phyloP scores from a whole-genome alignment of 78 protist genomes.

The Corallochytrium limacisporum region DNA sequence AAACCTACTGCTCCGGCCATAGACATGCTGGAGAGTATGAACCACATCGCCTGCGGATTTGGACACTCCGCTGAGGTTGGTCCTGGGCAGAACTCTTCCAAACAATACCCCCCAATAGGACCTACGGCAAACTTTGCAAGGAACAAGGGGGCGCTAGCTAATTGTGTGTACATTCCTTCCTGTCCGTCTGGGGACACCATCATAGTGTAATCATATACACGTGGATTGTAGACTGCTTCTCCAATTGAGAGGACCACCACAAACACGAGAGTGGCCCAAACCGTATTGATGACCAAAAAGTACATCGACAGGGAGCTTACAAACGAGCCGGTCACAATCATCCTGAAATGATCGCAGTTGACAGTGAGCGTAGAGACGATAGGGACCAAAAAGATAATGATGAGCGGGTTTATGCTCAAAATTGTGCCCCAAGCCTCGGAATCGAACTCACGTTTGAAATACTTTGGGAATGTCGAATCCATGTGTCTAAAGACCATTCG shows the following conservation, averaged over 20 bases:
- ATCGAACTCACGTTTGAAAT: not conserved
- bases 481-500: no score
- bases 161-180: not conserved
- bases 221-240: not conserved
- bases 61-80: no score
- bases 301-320: not conserved
- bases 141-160: not conserved
- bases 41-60: no score
- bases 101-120: not conserved
- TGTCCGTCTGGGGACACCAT: not conserved
- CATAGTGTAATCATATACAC: not conserved
- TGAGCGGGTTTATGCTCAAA: not conserved
- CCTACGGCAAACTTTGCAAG: not conserved
- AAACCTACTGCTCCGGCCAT: no score
- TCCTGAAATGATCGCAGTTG: not conserved
- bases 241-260: not conserved
- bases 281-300: not conserved
- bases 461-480: no score
- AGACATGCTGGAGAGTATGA: no score
- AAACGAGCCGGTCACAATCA: not conserved
- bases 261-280: not conserved
- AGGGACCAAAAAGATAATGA: not conserved
- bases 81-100: no score
- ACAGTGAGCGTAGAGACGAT: not conserved
- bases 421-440: not conserved